Conservation (phyloP, 1,284 basidiomycete species). For the Apiotrichum mycotoxinovorans region DNA sequence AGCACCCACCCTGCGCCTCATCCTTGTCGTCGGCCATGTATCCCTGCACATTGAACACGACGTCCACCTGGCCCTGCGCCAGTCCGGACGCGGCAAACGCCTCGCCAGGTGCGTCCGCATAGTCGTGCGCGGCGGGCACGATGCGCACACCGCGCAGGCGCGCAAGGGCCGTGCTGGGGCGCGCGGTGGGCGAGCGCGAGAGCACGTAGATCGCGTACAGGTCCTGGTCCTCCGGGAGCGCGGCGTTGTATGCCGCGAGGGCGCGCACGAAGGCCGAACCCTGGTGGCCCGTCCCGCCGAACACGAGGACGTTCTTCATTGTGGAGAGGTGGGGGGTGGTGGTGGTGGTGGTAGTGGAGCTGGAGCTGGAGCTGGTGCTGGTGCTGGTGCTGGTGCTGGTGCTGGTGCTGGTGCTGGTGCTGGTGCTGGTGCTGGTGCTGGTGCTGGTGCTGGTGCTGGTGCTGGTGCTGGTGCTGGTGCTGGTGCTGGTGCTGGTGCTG, state of each 20-base stretch:
- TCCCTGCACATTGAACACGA: slow-evolving; percentile 29
- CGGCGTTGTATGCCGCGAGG: slow-evolving; percentile 21
- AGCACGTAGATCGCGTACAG: slow-evolving; percentile 28
- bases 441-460: background rate
- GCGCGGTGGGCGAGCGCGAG: slow-evolving; percentile 10
- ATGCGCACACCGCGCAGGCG: slow-evolving; percentile 30
- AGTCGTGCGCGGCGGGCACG: slow-evolving; percentile 19
- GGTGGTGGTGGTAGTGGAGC: background rate
- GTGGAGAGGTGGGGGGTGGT: background rate
- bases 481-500: too few species aligned
- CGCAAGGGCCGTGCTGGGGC: slow-evolving; percentile 10
- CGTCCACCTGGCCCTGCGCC: slow-evolving; percentile 23
- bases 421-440: background rate
- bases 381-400: background rate
- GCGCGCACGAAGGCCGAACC: slow-evolving; percentile 31
- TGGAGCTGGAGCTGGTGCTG: background rate
- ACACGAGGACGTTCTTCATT: slow-evolving; percentile 29
- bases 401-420: background rate
- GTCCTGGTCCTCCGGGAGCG: background rate
- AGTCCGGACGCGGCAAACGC: slow-evolving; percentile 22
- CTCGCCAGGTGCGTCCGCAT: slow-evolving; percentile 25
- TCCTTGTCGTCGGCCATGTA: slow-evolving; percentile 24
- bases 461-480: too few species aligned
- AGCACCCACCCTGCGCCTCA: slow-evolving; percentile 26
- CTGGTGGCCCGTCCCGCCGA: slow-evolving; percentile 33